Evolutionary conservation across 148 eudicot species (phyloP), one percentile per base, ranked within the genome.

Genomic region (Fagopyrum tataricum): DNA sequence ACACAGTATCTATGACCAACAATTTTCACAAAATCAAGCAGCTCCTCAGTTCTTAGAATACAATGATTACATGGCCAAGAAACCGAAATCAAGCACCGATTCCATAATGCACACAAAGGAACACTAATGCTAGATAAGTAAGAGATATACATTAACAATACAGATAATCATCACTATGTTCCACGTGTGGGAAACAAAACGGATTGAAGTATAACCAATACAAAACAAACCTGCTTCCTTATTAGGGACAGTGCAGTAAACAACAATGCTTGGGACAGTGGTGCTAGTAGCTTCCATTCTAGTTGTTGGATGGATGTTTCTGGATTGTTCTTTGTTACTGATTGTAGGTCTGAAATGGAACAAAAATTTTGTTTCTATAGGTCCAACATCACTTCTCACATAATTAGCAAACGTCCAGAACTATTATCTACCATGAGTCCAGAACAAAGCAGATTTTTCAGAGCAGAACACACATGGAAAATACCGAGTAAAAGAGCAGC

Each of bases 201-300:
- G 17, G 67, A 61, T 13, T 24, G 7, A 7, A 24, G 44, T 7
- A 23, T 0, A 14, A 13, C n/a, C 7, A 12, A 18, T 5, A 68
- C 15, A 41, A 39, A 48, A 11, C 18, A 4, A 70, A 95, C 99
- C 99, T 80, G 96, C 92, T 76, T 95, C 97, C 74, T 87, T 88
- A 76, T 92, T 95, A 41, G 97, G 97, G 71, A 92, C 99, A 44
- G 97, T 95, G 44, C 90, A 93, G 73, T 92, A 95, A 59, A 92
- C 97, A 73, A 95, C 97, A 75, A 95, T 92, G 77, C 97, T 88
- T 2, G 99, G 94, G 31, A 92, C 99, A 74, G 87, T 87, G 42
- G 75, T 78, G 74, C 78, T 84, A 52, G 66, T 70, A 17, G 86
- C 84, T 59, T 83, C 96, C 93, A 79, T 90, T 62, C 82, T 82